Evolutionary conservation across 371 early-diverging fungal species (phyloP).

Genomic region (Zancudomyces culisetae): DNA sequence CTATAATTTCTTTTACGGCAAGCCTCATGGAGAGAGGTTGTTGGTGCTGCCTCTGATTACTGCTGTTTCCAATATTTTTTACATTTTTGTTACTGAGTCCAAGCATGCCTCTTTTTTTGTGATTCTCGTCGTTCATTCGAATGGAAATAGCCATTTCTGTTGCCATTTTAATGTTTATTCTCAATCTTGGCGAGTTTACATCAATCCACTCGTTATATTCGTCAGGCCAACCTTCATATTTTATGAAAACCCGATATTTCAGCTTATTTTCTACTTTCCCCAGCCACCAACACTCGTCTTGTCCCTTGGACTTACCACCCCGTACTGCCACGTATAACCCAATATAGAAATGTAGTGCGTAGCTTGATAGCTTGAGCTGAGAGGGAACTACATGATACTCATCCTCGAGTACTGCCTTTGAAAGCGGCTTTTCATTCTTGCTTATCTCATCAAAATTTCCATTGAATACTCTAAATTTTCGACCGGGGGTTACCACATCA

Average conservation of each 20-base stretch:
- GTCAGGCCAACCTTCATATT: slow-evolving; percentile 5
- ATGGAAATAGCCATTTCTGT: slow-evolving; percentile 6
- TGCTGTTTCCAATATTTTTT: not conserved
- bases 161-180: not conserved
- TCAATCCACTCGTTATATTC: slow-evolving; percentile 2
- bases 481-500: not conserved
- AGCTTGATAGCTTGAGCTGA: not conserved
- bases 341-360: not conserved
- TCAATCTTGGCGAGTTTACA: slow-evolving; percentile 2
- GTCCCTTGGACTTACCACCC: not conserved
- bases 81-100: not conserved
- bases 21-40: slow-evolving; percentile 15
- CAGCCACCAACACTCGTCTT: not conserved
- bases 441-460: not conserved
- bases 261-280: not conserved
- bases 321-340: not conserved
- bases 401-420: not conserved
- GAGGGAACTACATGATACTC: not conserved
- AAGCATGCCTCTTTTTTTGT: not conserved
- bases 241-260: not conserved
- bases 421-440: not conserved
- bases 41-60: not conserved
- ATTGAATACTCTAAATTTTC: too few relatives aligned
- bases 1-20: slow-evolving; percentile 12
- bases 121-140: slow-evolving; percentile 7